Base-by-base conservation (phyloP, 345 rosid species). In the Aethionema arabicum region DNA sequence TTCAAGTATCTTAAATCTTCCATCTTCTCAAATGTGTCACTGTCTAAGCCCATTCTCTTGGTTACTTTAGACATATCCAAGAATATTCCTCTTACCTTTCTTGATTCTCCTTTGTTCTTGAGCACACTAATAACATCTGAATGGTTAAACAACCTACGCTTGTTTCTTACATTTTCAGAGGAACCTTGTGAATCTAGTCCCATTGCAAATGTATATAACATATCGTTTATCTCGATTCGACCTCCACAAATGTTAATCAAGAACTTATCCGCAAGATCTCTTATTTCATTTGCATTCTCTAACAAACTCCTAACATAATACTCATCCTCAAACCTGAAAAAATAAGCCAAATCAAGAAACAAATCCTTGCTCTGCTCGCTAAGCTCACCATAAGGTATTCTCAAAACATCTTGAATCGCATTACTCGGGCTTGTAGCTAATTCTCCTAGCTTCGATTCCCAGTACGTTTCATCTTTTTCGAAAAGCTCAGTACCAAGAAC, bases 301-400 rank as follows among this genome's bases (percentile, higher is more conserved):
- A 74, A 10, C 11, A 72, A 48, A 30, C 32, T 29, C 21, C 4
- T 46, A 13, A 68, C 63, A 7, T 4, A 0, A 11, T 65, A 16
- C 45, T 13, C 46, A 4, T 47, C 35, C 4, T 11, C 33, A 2
- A 64, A 60, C 29, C 56, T 70, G 56, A 64, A 64, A 12, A 76
- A 74, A 38, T 70, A 74, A 5, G 78, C 81, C 11, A 80, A 53
- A 29, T 77, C 79, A 11, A 74, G 66, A 71, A 80, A 80, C 6
- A 74, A 15, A 2, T 21, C 12, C 56, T 72, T 53, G 4, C 35
- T 43, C 14, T 40, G 5, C 6, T 44, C 8, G 10, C 46, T 30
- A 6, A 80, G 56, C 7, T 59, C 72, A 35, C 72, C 67, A 11
- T 59, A 74, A 14, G 79, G 65, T 7, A 74, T 55, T 51, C 32